A percentile compares a stretch with the other conserved stretches of the same genome.
These are phyloP conservation scores for Hanseniaspora lachancei DNA, from an alignment of 805 yeast genomes.

Conservation along the genomic window DNA sequence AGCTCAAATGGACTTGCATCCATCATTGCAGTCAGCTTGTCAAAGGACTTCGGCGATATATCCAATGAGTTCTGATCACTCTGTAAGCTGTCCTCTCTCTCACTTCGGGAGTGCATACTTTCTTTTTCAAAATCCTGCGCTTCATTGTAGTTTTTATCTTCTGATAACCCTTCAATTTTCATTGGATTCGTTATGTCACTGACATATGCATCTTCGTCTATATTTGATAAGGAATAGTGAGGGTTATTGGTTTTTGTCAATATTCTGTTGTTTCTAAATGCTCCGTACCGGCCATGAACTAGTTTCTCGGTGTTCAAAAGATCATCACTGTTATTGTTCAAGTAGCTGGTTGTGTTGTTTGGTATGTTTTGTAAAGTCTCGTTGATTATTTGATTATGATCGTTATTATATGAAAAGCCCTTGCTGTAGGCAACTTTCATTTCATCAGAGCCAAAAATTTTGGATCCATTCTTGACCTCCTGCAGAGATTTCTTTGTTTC, in stretches of 20 bases:
- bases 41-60: neutral
- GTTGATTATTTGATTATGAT: neutral
- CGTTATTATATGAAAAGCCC: neutral
- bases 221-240: neutral
- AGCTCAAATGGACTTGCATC: slow-evolving; percentile 3
- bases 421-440: neutral
- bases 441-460: neutral
- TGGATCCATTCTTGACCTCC: neutral
- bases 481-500: neutral
- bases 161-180: neutral
- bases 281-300: neutral
- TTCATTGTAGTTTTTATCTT: neutral
- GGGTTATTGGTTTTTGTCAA: neutral
- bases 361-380: neutral
- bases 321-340: slow-evolving; percentile 5
- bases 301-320: neutral
- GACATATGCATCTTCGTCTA: neutral
- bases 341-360: neutral
- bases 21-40: neutral
- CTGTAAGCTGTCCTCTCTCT: neutral
- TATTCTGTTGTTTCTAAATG: neutral
- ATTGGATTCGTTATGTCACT: slow-evolving; percentile 10
- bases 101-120: neutral
- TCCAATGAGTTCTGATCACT: neutral
- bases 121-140: neutral